phyloP scores from a whole-genome alignment of 2,329 filamentous ascomycete species.

The Parafenestella ontariensis region DNA sequence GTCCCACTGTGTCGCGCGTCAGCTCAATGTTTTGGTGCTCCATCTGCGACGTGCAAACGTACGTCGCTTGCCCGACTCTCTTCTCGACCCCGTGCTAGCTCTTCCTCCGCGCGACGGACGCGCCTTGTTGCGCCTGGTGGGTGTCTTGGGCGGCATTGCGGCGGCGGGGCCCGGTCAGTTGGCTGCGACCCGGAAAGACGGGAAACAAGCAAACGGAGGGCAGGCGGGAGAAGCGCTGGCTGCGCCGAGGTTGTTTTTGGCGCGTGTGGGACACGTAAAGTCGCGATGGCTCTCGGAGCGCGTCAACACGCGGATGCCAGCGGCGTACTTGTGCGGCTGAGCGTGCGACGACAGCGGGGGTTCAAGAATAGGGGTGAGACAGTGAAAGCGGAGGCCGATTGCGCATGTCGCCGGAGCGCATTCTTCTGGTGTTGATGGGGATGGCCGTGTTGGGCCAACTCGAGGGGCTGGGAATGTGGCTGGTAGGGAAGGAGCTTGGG shows the following conservation, averaged over 20 bases:
- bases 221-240: neutral
- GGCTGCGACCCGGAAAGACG: neutral
- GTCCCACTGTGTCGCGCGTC: slow-evolving; percentile 27
- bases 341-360: neutral
- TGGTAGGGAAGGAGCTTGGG: slow-evolving; percentile 21
- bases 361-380: slow-evolving; percentile 8
- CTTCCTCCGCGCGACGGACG: slow-evolving; percentile 42
- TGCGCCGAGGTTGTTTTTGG: neutral
- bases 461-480: slow-evolving; percentile 38
- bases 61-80: slow-evolving; percentile 29
- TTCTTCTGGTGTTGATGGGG: slow-evolving; percentile 12
- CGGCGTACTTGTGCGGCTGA: neutral
- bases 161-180: neutral
- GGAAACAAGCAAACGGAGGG: neutral
- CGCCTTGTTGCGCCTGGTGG: slow-evolving; percentile 38
- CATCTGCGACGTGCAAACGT: slow-evolving; percentile 5
- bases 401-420: slow-evolving; percentile 18
- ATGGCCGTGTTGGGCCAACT: slow-evolving; percentile 10
- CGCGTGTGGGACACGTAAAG: neutral
- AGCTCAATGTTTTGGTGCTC: slow-evolving; percentile 1
- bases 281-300: slow-evolving; percentile 13
- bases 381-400: slow-evolving; percentile 5
- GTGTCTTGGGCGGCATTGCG: slow-evolving; percentile 32
- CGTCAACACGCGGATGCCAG: slow-evolving; percentile 3
- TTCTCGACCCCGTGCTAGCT: slow-evolving; percentile 22